Evolutionary conservation across 2,329 filamentous ascomycete genomes (phyloP).

Genomic region (Xylaria sp.): DNA sequence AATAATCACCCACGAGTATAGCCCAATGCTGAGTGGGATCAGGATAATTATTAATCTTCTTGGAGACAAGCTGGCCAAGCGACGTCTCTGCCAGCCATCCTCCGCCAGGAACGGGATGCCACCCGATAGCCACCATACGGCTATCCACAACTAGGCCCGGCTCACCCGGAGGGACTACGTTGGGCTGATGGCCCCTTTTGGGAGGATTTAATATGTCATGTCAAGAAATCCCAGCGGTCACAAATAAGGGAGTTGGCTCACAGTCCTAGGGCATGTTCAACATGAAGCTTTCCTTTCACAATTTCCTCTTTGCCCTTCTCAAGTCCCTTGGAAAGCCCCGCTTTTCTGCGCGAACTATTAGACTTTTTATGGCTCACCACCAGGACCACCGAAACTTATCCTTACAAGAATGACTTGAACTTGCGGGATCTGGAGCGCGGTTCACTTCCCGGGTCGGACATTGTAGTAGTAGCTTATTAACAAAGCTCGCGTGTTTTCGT

Average conservation of each 20-base stretch:
- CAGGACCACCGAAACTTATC: not conserved
- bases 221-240: not conserved
- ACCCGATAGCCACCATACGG: constrained; percentile 36
- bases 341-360: constrained; percentile 36
- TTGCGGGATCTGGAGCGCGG: constrained; percentile 27
- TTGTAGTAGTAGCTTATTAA: constrained; percentile 24
- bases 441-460: constrained; percentile 30
- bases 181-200: constrained; percentile 36
- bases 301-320: constrained; percentile 33
- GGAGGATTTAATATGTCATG: constrained; percentile 21
- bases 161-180: constrained; percentile 35
- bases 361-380: not conserved
- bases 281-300: constrained; percentile 36
- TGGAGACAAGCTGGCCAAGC: constrained; percentile 35
- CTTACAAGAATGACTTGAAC: constrained; percentile 37
- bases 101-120: constrained; percentile 39
- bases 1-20: constrained; percentile 39
- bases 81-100: constrained; percentile 35
- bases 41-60: constrained; percentile 37
- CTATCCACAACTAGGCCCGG: constrained; percentile 26
- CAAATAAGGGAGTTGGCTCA: constrained; percentile 23
- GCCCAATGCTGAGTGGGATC: constrained; percentile 41
- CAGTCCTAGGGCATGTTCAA: constrained; percentile 39
- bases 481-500: not conserved
- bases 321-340: constrained; percentile 32